phyloP scores from a whole-genome alignment of 257 asterid species.

The Datura wrightii region DNA sequence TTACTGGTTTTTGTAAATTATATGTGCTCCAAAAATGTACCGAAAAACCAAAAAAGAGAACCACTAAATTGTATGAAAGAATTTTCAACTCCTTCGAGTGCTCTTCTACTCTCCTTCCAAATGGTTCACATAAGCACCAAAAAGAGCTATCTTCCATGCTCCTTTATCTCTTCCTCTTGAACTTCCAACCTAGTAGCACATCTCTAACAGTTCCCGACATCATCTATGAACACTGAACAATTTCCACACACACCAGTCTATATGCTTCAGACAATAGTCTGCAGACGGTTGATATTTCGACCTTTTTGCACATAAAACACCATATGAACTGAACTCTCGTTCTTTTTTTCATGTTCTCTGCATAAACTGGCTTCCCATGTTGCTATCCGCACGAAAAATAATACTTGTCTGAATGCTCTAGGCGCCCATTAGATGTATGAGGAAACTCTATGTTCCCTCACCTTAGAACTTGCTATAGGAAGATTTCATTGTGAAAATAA shows the following conservation, averaged over 20 bases:
- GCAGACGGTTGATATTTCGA: background rate
- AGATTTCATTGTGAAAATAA: background rate
- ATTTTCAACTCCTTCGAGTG: too few species aligned
- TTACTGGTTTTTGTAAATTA: too few species aligned
- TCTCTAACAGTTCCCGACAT: conserved; percentile 9
- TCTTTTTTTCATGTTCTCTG: background rate
- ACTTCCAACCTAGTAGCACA: conserved; percentile 1
- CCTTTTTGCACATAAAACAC: background rate
- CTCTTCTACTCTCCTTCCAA: too few species aligned
- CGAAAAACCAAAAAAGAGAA: too few species aligned
- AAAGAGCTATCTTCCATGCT: background rate
- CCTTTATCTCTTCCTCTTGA: background rate
- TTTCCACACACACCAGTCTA: background rate
- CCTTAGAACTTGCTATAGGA: background rate
- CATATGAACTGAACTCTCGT: background rate
- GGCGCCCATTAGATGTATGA: background rate
- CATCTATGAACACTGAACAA: background rate
- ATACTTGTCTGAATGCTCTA: background rate
- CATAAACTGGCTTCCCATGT: background rate
- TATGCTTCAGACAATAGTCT: background rate
- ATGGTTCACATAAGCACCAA: background rate
- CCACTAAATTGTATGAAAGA: too few species aligned
- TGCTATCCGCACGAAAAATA: background rate
- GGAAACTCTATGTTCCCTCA: background rate
- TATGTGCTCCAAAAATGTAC: too few species aligned